These are phyloP conservation scores for Populus hybrid DNA, from an alignment of 441 rosid genomes.

Conservation along the genomic window DNA sequence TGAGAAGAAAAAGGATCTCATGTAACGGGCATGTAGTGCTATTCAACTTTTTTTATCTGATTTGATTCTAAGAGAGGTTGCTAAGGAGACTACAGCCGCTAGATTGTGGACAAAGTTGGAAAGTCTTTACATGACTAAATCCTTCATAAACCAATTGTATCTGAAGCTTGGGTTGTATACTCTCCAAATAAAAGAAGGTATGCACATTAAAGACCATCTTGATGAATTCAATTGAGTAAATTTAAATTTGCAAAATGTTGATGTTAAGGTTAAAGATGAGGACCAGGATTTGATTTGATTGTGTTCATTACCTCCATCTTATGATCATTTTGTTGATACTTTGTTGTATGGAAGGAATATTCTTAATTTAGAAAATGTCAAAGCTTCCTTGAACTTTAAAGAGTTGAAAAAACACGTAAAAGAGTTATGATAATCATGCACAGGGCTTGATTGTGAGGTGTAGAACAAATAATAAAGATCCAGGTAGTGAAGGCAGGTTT, in stretches of 20 bases:
- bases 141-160: not conserved
- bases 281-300: not conserved
- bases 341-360: no score
- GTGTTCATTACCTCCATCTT: not conserved
- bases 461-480: no score
- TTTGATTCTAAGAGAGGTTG: not conserved
- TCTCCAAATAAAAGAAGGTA: not conserved
- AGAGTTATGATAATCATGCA: no score
- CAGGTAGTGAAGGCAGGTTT: no score
- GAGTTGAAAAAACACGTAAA: no score
- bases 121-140: not conserved
- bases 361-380: no score
- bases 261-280: not conserved
- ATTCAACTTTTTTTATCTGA: not conserved
- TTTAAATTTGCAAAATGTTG: not conserved
- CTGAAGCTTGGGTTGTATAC: not conserved
- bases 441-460: no score
- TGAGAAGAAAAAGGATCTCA: not conserved
- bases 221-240: not conserved
- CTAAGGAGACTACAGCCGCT: not conserved
- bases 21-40: not conserved
- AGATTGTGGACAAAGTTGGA: not conserved
- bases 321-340: no score
- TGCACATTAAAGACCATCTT: not conserved
- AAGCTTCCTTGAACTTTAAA: no score